phyloP scores from a whole-genome alignment of 1,284 basidiomycete species.

The Apiotrichum montevideense region DNA sequence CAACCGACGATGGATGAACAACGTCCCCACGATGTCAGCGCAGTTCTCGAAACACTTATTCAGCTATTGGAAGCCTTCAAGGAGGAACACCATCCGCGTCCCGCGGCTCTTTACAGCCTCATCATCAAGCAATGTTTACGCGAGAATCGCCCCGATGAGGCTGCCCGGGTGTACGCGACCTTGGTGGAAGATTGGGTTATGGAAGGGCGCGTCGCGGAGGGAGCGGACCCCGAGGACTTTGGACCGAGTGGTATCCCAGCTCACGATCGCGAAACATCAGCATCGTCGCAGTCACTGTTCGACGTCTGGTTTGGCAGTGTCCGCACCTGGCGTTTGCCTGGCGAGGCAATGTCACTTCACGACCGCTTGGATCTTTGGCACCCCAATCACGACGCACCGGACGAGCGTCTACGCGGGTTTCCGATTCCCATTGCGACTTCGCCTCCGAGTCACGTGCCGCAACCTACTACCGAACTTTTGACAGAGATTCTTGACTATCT shows the following conservation, averaged over 20 bases:
- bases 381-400: conserved; percentile 33
- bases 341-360: conserved; percentile 42
- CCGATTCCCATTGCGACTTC: conserved; percentile 36
- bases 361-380: conserved; percentile 46
- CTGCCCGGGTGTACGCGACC: conserved; percentile 42
- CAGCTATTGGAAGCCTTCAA: conserved; percentile 27
- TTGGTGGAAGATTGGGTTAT: conserved; percentile 48
- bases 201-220: conserved; percentile 43
- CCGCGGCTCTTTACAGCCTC: conserved; percentile 27
- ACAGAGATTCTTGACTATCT: conserved; percentile 29
- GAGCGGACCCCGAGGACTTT: conserved; percentile 37
- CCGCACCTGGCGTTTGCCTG: conserved; percentile 43
- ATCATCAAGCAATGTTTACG: conserved; percentile 25
- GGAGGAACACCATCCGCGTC: conserved; percentile 28
- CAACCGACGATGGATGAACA: conserved; percentile 22
- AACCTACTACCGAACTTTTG: conserved; percentile 27
- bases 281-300: conserved; percentile 7
- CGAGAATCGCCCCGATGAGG: conserved; percentile 31
- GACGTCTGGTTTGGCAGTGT: conserved; percentile 43
- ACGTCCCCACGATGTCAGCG: not conserved
- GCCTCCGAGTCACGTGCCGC: conserved; percentile 41
- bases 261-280: not conserved
- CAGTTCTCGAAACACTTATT: conserved; percentile 1
- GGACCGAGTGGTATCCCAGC: conserved; percentile 20
- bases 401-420: conserved; percentile 40